Evolutionary conservation across 1,139 yeast genomes (phyloP), one percentile per base, ranked within the genome.

Genomic region (Fermentozyma sake): DNA sequence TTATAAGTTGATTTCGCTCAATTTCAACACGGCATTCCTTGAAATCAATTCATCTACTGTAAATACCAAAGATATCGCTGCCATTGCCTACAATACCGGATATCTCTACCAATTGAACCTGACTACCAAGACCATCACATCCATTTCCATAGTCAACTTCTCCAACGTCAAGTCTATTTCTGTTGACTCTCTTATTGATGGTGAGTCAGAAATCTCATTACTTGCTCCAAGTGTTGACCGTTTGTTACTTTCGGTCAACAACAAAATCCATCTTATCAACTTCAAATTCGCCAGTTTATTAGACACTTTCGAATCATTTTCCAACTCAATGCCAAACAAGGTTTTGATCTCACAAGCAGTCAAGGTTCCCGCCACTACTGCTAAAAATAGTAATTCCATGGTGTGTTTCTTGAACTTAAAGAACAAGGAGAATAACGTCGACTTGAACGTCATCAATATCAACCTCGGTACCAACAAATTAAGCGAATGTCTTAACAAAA

Each of bases 381-480:
- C 54, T 16, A 62, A 55, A 34, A 51, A 68, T 3, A 54, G 55
- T 26, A 56, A 57, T 28, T 58, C 78, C 0, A 56, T 61, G 47
- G 67, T 66, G n/a, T 47, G 71, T 28, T 62, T 59, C 38, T 49
- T 70, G 28, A 55, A 65, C 32, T 55, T 58, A 32, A 67, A 68
- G 33, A 44, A 52, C 12, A 66, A 61, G 39, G 68, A 68, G 37
- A 68, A 70, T 29, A 60, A 59, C 29, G 58, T 68, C 17, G 57
- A 61, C 30, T 53, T 72, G 36, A 65, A 68, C 38, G 55, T 66
- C 26, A 54, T 66, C 31, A 72, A 77, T 28, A 66, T 82, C 18
- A 76, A 78, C 37, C 74, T 79, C 11, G 94, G 94, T 3, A 56
- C 72, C 20, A 87, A 89, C 38, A 76, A 76, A 27, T 63, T 86